Evolutionary conservation across 768 basidiomycete genomes (phyloP), one percentile per base, ranked within the genome.

Genomic region (Termitomyces sp.): DNA sequence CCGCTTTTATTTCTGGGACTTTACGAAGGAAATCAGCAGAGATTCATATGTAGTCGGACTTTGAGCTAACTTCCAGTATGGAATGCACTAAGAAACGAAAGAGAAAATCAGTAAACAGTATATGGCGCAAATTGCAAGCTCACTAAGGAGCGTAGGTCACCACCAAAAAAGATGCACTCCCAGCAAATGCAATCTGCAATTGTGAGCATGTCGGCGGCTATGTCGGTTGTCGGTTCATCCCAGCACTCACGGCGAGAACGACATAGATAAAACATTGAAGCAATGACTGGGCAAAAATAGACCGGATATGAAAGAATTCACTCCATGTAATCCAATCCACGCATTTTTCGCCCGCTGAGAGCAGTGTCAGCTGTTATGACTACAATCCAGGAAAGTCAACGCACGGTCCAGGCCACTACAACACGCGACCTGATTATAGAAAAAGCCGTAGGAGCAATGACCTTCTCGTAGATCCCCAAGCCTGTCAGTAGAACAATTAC

Each of bases 1-100:
- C 87, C 49, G 87, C 86, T 70, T 89, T 89, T 33, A 89, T 89
- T 68, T 89, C 87, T 15, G 87, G 87, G 63, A 89, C 87, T 89
- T 51, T 43, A 8, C 17, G 42, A 23, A 55, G 11, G 35, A 11
- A 30, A 30, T 56, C 33, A 50, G 43, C 7, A 15, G 14, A 48
- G 37, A 42, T 3, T 14, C 30, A 28, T 40, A 45, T 23, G 41
- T 19, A 5, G 42, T 15, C 7, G 23, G 26, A 41, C 26, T 41
- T 28, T 38, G 40, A 47, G 75, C 86, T 71, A 62, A 89, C 87
- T 89, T 77, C 87, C 87, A 28, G 87, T 89, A 63, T 89, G 87
- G 63, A 88, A 89, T 14, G 87, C 87, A 60, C 86, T 87, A 38
- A 15, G 14, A 60, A 41, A 12, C 37, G 26, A 15, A 47, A 23